Percentiles rank a stretch among this genome's conserved stretches.
Conservation (phyloP, 2,329 filamentous ascomycete genomes). For the Ophiocordyceps robertsii region DNA sequence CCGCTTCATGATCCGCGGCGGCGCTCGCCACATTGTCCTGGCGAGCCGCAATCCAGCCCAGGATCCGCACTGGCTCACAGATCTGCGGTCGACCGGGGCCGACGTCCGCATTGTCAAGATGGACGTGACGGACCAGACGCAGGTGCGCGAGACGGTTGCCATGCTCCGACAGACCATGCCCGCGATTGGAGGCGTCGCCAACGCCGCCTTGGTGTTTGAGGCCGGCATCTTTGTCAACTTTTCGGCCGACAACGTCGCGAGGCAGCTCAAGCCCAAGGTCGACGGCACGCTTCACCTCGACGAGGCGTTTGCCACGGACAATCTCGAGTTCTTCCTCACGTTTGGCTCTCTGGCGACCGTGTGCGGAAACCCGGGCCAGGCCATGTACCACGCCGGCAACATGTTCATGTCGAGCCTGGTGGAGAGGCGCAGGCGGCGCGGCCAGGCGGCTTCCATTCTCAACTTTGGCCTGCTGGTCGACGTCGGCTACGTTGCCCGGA, state of each 20-base stretch:
- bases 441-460: constrained; percentile 23
- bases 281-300: constrained; percentile 19
- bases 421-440: constrained; percentile 12
- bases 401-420: constrained; percentile 20
- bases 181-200: constrained; percentile 20
- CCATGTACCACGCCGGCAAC: constrained; percentile 23
- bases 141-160: neutral
- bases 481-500: constrained; percentile 22
- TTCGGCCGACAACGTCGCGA: constrained; percentile 13
- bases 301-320: constrained; percentile 12
- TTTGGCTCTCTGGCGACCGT: constrained; percentile 23
- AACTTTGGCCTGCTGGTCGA: constrained; percentile 25
- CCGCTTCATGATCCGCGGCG: neutral
- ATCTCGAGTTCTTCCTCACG: constrained; percentile 27
- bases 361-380: constrained; percentile 22
- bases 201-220: constrained; percentile 20
- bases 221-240: constrained; percentile 20
- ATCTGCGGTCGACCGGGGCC: neutral
- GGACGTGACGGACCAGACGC: neutral
- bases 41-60: neutral
- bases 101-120: constrained; percentile 1
- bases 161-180: constrained; percentile 16
- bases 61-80: neutral
- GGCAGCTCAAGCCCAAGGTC: constrained; percentile 22
- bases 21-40: constrained; percentile 1